phyloP scores from a whole-genome alignment of 106 monocot genomes.

The Dioscorea dumetorum region DNA sequence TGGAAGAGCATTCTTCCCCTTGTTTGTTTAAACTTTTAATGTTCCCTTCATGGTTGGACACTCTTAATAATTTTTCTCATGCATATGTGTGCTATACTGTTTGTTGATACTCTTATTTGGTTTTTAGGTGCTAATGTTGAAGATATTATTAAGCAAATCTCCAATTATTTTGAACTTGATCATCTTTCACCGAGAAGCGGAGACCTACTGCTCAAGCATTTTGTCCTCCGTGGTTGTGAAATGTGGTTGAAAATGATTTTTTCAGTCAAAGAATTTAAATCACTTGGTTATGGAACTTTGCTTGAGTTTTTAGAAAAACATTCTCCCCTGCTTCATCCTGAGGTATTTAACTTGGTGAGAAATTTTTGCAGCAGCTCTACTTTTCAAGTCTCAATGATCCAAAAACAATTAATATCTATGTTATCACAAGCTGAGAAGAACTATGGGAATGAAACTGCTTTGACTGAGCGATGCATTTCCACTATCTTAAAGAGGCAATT shows the following conservation, averaged over 20 bases:
- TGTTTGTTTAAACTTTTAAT: too few species aligned
- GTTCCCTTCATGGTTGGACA: too few species aligned
- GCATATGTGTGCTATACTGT: too few species aligned
- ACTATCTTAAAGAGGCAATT: slow-evolving; percentile 70
- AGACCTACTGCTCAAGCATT: slow-evolving; percentile 6
- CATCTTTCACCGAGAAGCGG: neutral
- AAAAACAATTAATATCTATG: slow-evolving; percentile 49
- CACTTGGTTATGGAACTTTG: slow-evolving; percentile 78
- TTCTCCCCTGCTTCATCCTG: slow-evolving; percentile 31
- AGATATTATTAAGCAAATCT: slow-evolving; percentile 42
- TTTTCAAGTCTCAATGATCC: slow-evolving; percentile 31
- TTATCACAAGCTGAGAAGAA: slow-evolving; percentile 52
- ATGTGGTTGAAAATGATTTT: slow-evolving; percentile 54
- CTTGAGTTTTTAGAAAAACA: slow-evolving; percentile 61
- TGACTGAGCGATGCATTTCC: slow-evolving; percentile 26
- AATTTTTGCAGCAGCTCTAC: slow-evolving; percentile 13
- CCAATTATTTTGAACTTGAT: slow-evolving; percentile 29
- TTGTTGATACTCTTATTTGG: too few species aligned
- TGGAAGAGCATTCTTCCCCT: too few species aligned
- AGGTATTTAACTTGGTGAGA: slow-evolving; percentile 25
- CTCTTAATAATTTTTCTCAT: too few species aligned
- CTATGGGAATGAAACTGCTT: slow-evolving; percentile 10
- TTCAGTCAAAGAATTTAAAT: slow-evolving; percentile 55
- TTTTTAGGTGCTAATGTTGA: slow-evolving; percentile 41
- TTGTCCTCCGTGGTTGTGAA: slow-evolving; percentile 49